These are phyloP conservation scores for Umbelopsis vinacea DNA, from an alignment of 192 early-diverging fungal genomes.

Conservation along the genomic window DNA sequence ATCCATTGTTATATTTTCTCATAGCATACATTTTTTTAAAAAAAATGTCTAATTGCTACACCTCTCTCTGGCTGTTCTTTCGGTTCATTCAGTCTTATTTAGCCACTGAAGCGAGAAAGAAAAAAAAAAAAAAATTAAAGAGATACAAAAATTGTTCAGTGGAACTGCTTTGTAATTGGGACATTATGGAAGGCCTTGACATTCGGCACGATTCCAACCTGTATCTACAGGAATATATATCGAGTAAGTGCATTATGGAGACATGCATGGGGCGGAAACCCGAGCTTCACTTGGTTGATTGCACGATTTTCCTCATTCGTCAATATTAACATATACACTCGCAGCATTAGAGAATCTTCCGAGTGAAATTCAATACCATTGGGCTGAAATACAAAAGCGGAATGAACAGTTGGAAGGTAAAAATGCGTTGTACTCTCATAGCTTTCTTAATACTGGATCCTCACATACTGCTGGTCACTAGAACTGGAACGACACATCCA, in stretches of 20 bases:
- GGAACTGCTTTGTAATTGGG: background rate
- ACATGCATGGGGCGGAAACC: background rate
- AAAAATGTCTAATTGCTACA: too few species aligned
- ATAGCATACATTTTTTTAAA: too few species aligned
- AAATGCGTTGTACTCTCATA: background rate
- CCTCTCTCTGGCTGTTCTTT: too few species aligned
- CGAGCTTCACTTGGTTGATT: too few species aligned
- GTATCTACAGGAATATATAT: conserved; percentile 40
- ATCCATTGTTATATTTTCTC: too few species aligned
- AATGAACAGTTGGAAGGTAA: conserved; percentile 34
- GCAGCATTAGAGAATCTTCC: conserved; percentile 44
- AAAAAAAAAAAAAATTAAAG: conserved; percentile 5
- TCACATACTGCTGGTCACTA: background rate
- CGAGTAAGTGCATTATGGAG: conserved; percentile 10
- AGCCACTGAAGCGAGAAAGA: background rate
- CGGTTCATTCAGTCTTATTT: too few species aligned
- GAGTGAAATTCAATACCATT: conserved; percentile 43
- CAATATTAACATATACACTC: background rate
- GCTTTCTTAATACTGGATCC: background rate
- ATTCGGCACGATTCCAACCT: conserved; percentile 35
- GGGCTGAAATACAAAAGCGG: conserved; percentile 38
- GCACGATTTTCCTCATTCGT: background rate
- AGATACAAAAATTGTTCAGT: background rate
- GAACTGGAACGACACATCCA: conserved; percentile 31
- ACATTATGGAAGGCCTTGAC: conserved; percentile 26